Conservation (phyloP, 495 filamentous ascomycete genomes). For the Tuber umbilicatum region DNA sequence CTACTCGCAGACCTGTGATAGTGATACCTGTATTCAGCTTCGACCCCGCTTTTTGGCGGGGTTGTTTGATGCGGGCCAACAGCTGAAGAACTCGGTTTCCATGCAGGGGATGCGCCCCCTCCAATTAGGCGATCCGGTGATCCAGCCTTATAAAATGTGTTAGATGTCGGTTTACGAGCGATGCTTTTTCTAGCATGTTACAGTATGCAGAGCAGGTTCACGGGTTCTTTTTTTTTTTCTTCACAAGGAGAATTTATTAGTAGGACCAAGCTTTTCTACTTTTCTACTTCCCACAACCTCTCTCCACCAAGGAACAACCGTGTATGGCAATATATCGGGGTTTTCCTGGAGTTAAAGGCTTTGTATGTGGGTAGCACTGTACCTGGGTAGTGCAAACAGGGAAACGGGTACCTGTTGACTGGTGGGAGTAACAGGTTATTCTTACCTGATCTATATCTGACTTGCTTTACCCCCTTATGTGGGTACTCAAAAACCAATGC, state of each 20-base stretch:
- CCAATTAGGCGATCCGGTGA: neutral
- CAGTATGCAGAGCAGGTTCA: neutral
- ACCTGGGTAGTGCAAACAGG: neutral
- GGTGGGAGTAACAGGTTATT: neutral
- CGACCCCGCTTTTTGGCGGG: slow-evolving; percentile 1
- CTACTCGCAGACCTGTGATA: neutral
- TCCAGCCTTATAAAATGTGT: neutral
- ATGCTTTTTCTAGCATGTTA: neutral
- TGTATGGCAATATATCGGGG: neutral
- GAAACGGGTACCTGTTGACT: neutral
- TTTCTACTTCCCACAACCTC: neutral
- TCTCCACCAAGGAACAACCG: neutral
- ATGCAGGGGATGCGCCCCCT: neutral
- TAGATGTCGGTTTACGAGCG: neutral
- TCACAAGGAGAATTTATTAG: neutral
- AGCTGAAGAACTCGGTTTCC: neutral
- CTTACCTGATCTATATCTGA: neutral
- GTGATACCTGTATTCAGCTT: neutral
- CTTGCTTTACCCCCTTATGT: neutral
- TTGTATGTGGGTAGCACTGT: neutral
- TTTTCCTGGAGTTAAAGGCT: neutral
- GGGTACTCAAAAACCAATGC: neutral
- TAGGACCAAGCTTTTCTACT: neutral
- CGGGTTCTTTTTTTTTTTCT: neutral
- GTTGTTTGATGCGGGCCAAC: neutral